A percentile compares a stretch with the other conserved stretches of the same genome.
Conservation (phyloP, 192 early-diverging fungal species). For the Podila minutissima region DNA sequence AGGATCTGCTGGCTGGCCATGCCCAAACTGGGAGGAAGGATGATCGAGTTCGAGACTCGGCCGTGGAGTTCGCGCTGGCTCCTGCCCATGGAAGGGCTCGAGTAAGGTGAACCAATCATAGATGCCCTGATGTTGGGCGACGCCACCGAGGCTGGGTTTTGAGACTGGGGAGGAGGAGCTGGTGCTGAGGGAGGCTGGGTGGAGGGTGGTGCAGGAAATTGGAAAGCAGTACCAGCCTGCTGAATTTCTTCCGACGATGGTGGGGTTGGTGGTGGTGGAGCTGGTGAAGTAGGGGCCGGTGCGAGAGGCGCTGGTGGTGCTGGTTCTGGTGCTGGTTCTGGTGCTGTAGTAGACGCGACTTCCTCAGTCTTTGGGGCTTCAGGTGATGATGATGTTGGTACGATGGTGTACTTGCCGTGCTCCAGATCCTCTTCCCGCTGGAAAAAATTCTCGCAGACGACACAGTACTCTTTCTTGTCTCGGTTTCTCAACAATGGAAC, state of each 20-base stretch:
- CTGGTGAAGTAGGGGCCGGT: constrained; percentile 5
- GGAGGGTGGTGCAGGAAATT: neutral
- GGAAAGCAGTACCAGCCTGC: neutral
- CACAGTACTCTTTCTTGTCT: constrained; percentile 55
- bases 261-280: constrained; percentile 4
- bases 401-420: constrained; percentile 36
- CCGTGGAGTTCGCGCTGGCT: constrained; percentile 25
- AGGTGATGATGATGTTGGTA: neutral
- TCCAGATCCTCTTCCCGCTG: constrained; percentile 47
- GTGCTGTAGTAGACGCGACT: constrained; percentile 5
- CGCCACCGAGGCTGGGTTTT: neutral
- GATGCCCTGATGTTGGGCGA: constrained; percentile 20
- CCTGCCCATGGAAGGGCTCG: constrained; percentile 23
- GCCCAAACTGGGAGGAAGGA: constrained; percentile 27
- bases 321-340: constrained; percentile 35
- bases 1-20: constrained; percentile 32
- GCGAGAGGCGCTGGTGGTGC: constrained; percentile 26
- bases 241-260: constrained; percentile 52
- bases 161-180: neutral
- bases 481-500: constrained; percentile 45
- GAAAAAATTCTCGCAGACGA: constrained; percentile 53
- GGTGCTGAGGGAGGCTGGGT: neutral
- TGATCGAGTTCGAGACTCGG: constrained; percentile 24
- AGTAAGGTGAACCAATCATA: constrained; percentile 12
- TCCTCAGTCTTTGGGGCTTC: neutral